These are phyloP conservation scores for Podospora bellae-mahoneyi DNA, from an alignment of 495 filamentous ascomycete genomes.

Conservation along the genomic window DNA sequence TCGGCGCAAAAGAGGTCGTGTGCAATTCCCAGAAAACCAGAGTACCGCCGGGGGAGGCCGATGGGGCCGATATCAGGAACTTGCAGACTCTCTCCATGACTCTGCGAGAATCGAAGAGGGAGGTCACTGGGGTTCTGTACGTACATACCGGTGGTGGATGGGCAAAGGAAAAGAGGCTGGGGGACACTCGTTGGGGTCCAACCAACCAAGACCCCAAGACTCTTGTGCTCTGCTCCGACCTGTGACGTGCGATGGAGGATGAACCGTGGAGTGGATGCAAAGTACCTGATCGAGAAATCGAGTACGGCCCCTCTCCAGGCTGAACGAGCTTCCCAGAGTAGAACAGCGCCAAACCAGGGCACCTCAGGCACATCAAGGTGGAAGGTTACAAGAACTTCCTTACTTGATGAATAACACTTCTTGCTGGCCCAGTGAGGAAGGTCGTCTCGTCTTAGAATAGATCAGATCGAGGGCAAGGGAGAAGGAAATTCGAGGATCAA, in stretches of 20 bases:
- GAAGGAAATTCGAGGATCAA: background rate
- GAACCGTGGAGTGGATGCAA: background rate
- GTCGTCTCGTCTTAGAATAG: background rate
- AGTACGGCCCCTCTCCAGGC: constrained; percentile 1
- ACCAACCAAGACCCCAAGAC: background rate
- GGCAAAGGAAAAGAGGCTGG: background rate
- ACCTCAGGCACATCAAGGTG: background rate
- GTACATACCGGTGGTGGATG: background rate
- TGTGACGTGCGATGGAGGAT: constrained; percentile 3
- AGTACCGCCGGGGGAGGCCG: constrained; percentile 12
- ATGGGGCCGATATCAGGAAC: constrained; percentile 4
- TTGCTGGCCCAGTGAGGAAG: constrained; percentile 18
- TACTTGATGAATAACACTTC: background rate
- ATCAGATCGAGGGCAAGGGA: too few species aligned
- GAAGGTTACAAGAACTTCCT: background rate
- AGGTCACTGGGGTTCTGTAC: background rate
- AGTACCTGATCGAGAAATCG: constrained; percentile 8
- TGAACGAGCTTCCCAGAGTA: background rate
- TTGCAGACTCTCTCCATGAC: background rate
- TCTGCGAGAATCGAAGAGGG: background rate
- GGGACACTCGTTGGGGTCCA: background rate
- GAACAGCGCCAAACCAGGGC: background rate
- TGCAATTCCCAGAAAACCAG: constrained; percentile 4
- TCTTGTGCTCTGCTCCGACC: background rate
- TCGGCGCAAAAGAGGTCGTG: constrained; percentile 10